Percentiles rank a stretch among this genome's conserved stretches.
Conservation (phyloP, 352 stramenopile genomes). For the Phytophthora sansomeana region DNA sequence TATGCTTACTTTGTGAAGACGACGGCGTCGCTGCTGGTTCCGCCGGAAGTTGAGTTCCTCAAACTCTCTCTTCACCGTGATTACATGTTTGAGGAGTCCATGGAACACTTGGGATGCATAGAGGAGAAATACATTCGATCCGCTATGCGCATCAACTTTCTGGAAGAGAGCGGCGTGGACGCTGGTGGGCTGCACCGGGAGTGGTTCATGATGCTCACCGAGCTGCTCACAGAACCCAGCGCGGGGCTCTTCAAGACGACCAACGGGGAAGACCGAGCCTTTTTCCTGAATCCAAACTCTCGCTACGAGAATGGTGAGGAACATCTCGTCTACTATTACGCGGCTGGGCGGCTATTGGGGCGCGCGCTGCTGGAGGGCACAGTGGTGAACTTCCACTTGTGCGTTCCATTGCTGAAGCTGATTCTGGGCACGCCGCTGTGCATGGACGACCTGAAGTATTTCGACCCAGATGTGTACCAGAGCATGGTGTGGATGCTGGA, state of each 20-base stretch:
- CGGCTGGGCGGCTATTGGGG: slow-evolving; percentile 60
- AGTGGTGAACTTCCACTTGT: slow-evolving; percentile 95
- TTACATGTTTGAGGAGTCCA: slow-evolving; percentile 70
- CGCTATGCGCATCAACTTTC: slow-evolving; percentile 82
- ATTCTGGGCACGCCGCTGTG: slow-evolving; percentile 95
- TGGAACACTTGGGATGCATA: slow-evolving; percentile 67
- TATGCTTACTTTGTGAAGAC: slow-evolving; percentile 58
- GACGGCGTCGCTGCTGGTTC: slow-evolving; percentile 46
- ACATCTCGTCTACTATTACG: slow-evolving; percentile 76
- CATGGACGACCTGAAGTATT: slow-evolving; percentile 93
- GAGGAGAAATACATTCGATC: slow-evolving; percentile 62
- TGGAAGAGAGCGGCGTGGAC: slow-evolving; percentile 83
- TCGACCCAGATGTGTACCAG: slow-evolving; percentile 66
- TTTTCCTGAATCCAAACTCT: slow-evolving; percentile 77
- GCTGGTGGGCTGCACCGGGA: slow-evolving; percentile 88
- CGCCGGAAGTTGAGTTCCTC: slow-evolving; percentile 51
- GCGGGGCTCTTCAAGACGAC: slow-evolving; percentile 66
- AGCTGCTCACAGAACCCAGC: slow-evolving; percentile 54
- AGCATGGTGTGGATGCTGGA: slow-evolving; percentile 76
- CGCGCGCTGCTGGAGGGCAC: slow-evolving; percentile 90
- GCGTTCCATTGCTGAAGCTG: slow-evolving; percentile 97
- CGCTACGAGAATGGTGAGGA: slow-evolving; percentile 62
- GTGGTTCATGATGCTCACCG: slow-evolving; percentile 88
- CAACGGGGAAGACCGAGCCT: slow-evolving; percentile 59
- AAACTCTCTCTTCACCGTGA: slow-evolving; percentile 60